These are phyloP conservation scores for Dryas integrifolia DNA, from an alignment of 331 rosid genomes.

Conservation along the genomic window DNA sequence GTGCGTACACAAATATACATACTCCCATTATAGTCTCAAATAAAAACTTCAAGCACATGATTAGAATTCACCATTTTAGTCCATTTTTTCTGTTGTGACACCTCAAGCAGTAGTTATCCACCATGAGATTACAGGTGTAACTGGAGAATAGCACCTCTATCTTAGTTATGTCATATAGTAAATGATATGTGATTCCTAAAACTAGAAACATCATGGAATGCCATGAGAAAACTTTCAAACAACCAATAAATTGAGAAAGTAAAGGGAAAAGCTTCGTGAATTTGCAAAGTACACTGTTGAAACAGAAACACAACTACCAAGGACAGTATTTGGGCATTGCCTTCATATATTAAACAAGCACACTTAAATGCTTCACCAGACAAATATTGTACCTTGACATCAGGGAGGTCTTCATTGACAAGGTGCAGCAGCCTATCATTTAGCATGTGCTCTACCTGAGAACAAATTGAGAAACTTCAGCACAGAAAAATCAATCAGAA, in stretches of 20 bases:
- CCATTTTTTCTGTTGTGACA: background rate
- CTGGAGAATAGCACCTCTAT: background rate
- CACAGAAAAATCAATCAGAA: slow-evolving; percentile 21
- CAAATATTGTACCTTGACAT: slow-evolving; percentile 50
- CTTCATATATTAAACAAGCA: background rate
- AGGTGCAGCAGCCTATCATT: slow-evolving; percentile 50
- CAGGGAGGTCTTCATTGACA: slow-evolving; percentile 58
- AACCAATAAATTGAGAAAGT: background rate
- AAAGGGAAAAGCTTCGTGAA: background rate
- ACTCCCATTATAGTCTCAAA: background rate
- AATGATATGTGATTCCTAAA: background rate
- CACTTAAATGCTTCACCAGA: background rate
- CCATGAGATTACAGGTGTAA: background rate
- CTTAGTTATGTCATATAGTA: background rate
- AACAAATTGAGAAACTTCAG: slow-evolving; percentile 37
- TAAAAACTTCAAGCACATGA: background rate
- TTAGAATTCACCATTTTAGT: background rate
- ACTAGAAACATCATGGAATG: background rate
- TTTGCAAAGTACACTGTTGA: background rate
- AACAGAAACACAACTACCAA: background rate
- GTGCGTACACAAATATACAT: background rate
- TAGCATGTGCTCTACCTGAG: slow-evolving; percentile 63
- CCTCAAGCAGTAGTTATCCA: background rate
- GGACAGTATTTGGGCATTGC: background rate
- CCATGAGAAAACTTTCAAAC: background rate